phyloP scores from a whole-genome alignment of 495 filamentous ascomycete genomes.

The Aspergillus diversus region DNA sequence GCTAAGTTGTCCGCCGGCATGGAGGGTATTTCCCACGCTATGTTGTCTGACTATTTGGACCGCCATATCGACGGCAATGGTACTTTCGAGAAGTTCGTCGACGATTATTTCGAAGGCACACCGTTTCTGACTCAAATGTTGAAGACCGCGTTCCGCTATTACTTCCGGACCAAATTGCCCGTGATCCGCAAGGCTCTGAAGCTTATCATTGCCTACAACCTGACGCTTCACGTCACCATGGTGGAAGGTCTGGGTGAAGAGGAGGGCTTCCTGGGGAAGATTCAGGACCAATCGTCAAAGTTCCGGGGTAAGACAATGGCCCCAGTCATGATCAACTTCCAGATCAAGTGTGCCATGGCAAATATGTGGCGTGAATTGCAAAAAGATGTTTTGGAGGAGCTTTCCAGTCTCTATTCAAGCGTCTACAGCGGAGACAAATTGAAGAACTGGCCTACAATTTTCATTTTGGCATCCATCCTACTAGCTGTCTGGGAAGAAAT shows the following conservation, averaged over 20 bases:
- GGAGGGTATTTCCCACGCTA: constrained; percentile 75
- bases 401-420: constrained; percentile 85
- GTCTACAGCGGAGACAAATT: constrained; percentile 92
- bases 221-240: constrained; percentile 89
- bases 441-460: constrained; percentile 97
- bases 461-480: constrained; percentile 88
- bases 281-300: constrained; percentile 75
- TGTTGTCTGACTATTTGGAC: constrained; percentile 86
- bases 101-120: constrained; percentile 92
- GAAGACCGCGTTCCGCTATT: constrained; percentile 90
- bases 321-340: constrained; percentile 98
- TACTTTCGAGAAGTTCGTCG: constrained; percentile 84
- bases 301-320: constrained; percentile 86
- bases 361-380: constrained; percentile 96
- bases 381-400: constrained; percentile 90
- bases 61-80: constrained; percentile 82
- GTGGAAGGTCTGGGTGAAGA: constrained; percentile 86
- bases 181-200: constrained; percentile 92
- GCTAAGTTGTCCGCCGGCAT: constrained; percentile 82
- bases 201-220: constrained; percentile 88
- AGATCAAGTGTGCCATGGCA: constrained; percentile 92
- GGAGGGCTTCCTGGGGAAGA: constrained; percentile 74
- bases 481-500: constrained; percentile 95
- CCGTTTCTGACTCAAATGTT: constrained; percentile 91
- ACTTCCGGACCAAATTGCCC: constrained; percentile 76